Conservation (phyloP, 169 alveolate genomes). For the Babesia microti region DNA sequence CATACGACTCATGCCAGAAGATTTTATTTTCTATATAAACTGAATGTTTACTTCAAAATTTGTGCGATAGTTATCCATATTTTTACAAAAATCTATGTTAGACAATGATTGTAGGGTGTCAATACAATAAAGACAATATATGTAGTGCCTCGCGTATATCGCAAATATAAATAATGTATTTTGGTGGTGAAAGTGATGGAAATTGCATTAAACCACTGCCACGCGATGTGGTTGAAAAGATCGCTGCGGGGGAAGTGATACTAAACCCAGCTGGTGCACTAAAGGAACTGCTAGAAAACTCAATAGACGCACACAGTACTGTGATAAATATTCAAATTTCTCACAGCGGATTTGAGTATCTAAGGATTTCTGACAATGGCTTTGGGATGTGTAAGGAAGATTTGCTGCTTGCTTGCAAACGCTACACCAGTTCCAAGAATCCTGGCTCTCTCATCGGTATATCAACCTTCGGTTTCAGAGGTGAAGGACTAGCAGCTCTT, state of each 20-base stretch:
- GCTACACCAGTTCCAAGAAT: conserved; percentile 94
- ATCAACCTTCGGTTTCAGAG: conserved; percentile 95
- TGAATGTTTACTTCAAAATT: no score
- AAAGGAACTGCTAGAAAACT: conserved; percentile 93
- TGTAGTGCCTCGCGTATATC: no score
- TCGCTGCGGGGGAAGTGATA: conserved; percentile 97
- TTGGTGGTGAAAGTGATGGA: conserved; percentile 6
- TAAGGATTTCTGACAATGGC: conserved; percentile 91
- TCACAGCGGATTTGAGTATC: conserved; percentile 82
- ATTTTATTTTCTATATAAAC: no score
- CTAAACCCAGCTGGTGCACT: conserved; percentile 89
- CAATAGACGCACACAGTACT: conserved; percentile 92
- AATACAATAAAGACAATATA: no score
- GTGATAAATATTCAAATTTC: conserved; percentile 68
- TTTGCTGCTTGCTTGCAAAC: conserved; percentile 84
- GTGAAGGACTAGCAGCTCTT: conserved; percentile 95
- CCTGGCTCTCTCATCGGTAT: conserved; percentile 73
- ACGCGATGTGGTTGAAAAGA: conserved; percentile 77
- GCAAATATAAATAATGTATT: no score
- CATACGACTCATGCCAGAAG: no score
- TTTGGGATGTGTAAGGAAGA: conserved; percentile 85
- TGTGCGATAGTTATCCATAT: no score
- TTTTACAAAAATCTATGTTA: no score
- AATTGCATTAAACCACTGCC: conserved; percentile 62
- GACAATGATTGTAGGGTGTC: no score